phyloP scores from a whole-genome alignment of 2,329 filamentous ascomycete species.

The Karstenula rhodostoma region DNA sequence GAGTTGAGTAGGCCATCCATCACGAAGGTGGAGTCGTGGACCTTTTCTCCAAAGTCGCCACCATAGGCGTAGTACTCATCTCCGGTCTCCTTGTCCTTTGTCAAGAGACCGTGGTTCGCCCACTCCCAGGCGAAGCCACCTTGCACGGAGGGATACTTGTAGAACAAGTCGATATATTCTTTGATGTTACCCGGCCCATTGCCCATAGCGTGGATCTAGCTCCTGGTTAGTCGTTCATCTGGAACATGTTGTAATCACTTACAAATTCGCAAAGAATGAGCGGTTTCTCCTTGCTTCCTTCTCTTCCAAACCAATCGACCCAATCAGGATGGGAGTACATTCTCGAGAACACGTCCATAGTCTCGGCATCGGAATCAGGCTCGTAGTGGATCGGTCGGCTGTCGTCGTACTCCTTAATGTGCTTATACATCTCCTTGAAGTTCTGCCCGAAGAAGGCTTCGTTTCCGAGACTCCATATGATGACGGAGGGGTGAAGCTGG shows the following conservation, averaged over 20 bases:
- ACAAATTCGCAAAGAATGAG: slow-evolving; percentile 65
- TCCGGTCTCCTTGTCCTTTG: slow-evolving; percentile 48
- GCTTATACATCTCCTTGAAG: slow-evolving; percentile 72
- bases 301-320: slow-evolving; percentile 57
- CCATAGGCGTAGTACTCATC: slow-evolving; percentile 54
- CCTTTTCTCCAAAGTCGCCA: slow-evolving; percentile 54
- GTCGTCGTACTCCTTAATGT: slow-evolving; percentile 65
- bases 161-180: slow-evolving; percentile 73
- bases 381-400: slow-evolving; percentile 72
- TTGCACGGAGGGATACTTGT: slow-evolving; percentile 66
- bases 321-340: slow-evolving; percentile 69
- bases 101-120: slow-evolving; percentile 56
- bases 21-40: slow-evolving; percentile 55
- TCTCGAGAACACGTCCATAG: slow-evolving; percentile 71
- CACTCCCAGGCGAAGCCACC: slow-evolving; percentile 64
- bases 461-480: slow-evolving; percentile 78
- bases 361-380: slow-evolving; percentile 66
- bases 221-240: slow-evolving; percentile 5
- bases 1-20: slow-evolving; percentile 56
- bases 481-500: slow-evolving; percentile 74
- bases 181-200: slow-evolving; percentile 75
- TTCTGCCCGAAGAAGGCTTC: slow-evolving; percentile 77
- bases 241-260: slow-evolving; percentile 13
- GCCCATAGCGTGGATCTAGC: slow-evolving; percentile 70
- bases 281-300: slow-evolving; percentile 58